Evolutionary conservation across 345 rosid species (phyloP), one percentile per base, ranked within the genome.

Genomic region (Citrus reticulata): DNA sequence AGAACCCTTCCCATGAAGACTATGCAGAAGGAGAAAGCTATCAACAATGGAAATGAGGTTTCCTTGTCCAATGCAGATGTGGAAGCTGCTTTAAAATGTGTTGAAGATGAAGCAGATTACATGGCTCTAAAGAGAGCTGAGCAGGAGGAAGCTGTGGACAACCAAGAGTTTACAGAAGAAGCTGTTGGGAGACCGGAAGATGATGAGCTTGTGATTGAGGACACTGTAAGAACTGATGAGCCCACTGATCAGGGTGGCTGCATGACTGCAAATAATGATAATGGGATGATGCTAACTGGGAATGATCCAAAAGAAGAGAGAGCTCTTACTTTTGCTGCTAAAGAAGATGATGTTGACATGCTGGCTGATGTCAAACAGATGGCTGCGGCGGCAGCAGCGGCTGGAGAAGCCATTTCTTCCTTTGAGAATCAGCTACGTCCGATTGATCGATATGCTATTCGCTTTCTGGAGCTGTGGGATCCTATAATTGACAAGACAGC

Each of bases 71-170:
- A 88, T 85, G 97, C 93, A 46, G 99, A 97, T 83, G 94, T 97
- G 77, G 99, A 97, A 84, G 99, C 98, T 90, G 99, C 98, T 81
- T 83, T 97, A 72, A 94, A 97, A 83, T 83, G 86, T 81, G 99
- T 92, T 6, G 99, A 97, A 90, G 99, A 97, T 89, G 99, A 97
- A 83, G 99, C 99, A 82, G 99, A 97, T 88, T 97, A 94, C 87
- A 94, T 97, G 98, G 99, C 99, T 79, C 82, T 97, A 80, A 97
- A 97, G 88, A 94, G 85, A 88, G 99, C 92, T 32, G 99, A 94
- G 84, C 90, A 89, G 90, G 99, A 97, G 86, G 99, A 97, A 88
- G 99, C 98, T 80, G 99, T 97, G 73, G 98, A 91, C 67, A 97
- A 93, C 86, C 99, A 97, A 86, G 99, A 97, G 84, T 97, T 97